Base-by-base conservation (phyloP, 2,329 filamentous ascomycete genomes). In the Chaetomium strumarium region DNA sequence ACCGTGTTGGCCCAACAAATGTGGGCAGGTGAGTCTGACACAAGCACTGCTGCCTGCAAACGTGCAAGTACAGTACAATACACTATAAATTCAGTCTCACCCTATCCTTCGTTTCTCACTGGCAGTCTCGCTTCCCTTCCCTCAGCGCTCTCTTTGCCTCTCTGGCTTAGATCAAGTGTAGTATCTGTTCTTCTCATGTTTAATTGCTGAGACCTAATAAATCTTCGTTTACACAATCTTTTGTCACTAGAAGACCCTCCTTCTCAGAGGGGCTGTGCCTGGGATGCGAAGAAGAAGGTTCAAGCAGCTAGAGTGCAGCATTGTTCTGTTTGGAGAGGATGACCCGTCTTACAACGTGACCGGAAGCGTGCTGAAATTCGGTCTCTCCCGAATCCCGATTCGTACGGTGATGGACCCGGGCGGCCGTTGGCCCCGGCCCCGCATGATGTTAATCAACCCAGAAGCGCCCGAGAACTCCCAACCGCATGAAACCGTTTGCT, bases 151-250 rank as follows among this genome's bases (percentile, higher is more conserved):
- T 75, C 74, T 77, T 76, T 75, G 73, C 70, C 70, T 68, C 75
- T 76, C 13, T 81, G 78, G 83, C 82, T 88, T 86, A 88, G 86
- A 90, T 90, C 85, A 89, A 88, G 85, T 90, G 85, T 89, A 90
- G 86, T 90, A 90, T 88, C 85, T 89, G 86, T 90, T 91, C 86
- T 90, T 90, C 87, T 89, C 84, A 91, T 12, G 87, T 90, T 90
- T 91, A 90, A 90, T 90, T 84, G 86, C 86, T 90, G 86, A 86
- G 87, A 90, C 79, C 77, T 76, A 75, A 81, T 76, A 75, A 81
- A 34, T 80, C 86, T 75, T 10, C 76, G 83, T 88, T 90, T 90
- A 88, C 81, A 81, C 30, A 77, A 79, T 88, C 91, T 87, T 85
- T 88, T 88, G 76, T 61, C 69, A 56, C 63, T 53, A 59, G 79